These are phyloP conservation scores for Scenedesmus sp. DNA, from an alignment of 163 green algal species.

Conservation along the genomic window DNA sequence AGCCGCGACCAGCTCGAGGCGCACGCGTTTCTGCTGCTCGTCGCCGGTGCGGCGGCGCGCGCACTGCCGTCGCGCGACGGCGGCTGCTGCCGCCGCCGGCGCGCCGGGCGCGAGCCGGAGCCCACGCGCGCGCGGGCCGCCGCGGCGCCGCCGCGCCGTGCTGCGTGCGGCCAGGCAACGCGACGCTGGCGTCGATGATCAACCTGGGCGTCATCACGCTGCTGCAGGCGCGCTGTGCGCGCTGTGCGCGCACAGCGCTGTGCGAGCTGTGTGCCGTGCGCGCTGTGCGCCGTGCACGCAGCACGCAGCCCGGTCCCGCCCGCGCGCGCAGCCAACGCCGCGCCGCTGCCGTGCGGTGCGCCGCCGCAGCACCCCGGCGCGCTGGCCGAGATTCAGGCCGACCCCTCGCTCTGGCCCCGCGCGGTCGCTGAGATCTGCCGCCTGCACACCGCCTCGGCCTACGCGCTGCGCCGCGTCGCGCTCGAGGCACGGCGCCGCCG, in stretches of 20 bases:
- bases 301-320: no score
- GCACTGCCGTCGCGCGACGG: background rate
- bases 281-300: no score
- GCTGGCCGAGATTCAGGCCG: conserved; percentile 8
- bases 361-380: background rate
- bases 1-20: conserved; percentile 50
- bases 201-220: conserved; percentile 53
- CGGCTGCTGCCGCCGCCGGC: no score
- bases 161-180: conserved; percentile 43
- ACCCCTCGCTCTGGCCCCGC: conserved; percentile 38
- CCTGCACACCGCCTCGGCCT: conserved; percentile 54
- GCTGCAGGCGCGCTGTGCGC: conserved; percentile 52
- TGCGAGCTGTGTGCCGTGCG: no score
- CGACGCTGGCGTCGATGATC: conserved; percentile 55
- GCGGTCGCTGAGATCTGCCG: conserved; percentile 53
- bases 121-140: no score
- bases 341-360: no score
- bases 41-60: conserved; percentile 38
- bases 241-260: no score
- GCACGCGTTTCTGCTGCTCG: conserved; percentile 61
- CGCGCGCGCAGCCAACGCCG: no score
- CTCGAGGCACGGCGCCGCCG: no score
- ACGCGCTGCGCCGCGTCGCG: conserved; percentile 51
- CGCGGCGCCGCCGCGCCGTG: background rate
- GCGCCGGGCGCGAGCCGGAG: no score